A percentile compares a stretch with the other conserved stretches of the same genome.
Conservation (phyloP, 345 rosid species). For the Durio zibethinus region DNA sequence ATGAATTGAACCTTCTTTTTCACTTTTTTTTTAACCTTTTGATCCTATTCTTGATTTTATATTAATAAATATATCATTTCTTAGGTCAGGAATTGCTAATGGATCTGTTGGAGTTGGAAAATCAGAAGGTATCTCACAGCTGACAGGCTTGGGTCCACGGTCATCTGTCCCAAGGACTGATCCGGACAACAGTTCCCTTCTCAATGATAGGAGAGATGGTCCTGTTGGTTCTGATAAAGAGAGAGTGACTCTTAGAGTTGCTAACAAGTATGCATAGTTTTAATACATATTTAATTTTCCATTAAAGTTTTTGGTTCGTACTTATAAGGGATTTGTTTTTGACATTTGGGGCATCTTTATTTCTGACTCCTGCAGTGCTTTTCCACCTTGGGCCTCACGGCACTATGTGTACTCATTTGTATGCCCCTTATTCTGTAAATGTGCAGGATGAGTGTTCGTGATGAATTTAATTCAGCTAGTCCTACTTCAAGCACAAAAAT, state of each 20-base stretch:
- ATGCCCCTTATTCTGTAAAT: conserved; percentile 14
- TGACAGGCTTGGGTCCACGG: conserved; percentile 53
- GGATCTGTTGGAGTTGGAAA: conserved; percentile 70
- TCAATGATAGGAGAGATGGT: conserved; percentile 75
- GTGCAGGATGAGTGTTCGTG: conserved; percentile 64
- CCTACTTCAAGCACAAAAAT: conserved; percentile 60
- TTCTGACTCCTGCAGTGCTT: background rate
- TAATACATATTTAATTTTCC: conserved; percentile 10
- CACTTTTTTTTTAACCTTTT: conserved; percentile 16
- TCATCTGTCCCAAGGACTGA: conserved; percentile 64
- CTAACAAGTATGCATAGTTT: conserved; percentile 63
- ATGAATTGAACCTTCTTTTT: background rate
- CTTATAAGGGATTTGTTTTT: background rate
- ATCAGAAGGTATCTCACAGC: conserved; percentile 58
- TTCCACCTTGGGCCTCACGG: background rate
- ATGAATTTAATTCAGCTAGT: conserved; percentile 69
- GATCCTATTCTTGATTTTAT: conserved; percentile 15
- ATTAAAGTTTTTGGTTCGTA: background rate
- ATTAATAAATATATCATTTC: conserved; percentile 20
- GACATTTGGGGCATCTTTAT: background rate
- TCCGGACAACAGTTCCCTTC: conserved; percentile 51
- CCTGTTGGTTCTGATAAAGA: conserved; percentile 73
- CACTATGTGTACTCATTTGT: background rate
- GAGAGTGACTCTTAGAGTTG: conserved; percentile 63
- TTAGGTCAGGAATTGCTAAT: conserved; percentile 70